A percentile compares a stretch with the other conserved stretches of the same genome.
Conservation (phyloP, 148 eudicot species). For the Gaultheria prostrata region DNA sequence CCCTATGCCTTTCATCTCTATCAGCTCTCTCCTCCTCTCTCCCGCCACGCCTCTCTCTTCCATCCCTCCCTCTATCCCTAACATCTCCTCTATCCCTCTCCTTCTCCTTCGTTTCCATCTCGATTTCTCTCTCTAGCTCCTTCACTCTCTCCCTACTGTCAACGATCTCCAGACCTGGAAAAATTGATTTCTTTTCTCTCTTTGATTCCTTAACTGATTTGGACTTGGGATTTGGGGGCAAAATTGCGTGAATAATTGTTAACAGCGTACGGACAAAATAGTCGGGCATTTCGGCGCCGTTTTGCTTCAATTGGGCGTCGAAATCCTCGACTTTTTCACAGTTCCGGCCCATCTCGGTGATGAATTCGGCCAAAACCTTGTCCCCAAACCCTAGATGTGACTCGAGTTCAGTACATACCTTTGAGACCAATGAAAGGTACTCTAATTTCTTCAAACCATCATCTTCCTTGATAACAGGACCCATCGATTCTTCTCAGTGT, state of each 20-base stretch:
- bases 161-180: slow-evolving; percentile 48
- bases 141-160: slow-evolving; percentile 57
- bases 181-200: slow-evolving; percentile 26
- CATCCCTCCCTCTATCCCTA: slow-evolving; percentile 20
- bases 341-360: slow-evolving; percentile 53
- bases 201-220: slow-evolving; percentile 23
- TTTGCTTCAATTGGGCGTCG: slow-evolving; percentile 53
- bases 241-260: slow-evolving; percentile 77
- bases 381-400: slow-evolving; percentile 67
- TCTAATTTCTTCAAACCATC: slow-evolving; percentile 52
- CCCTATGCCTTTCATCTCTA: slow-evolving; percentile 11
- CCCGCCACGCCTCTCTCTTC: slow-evolving; percentile 24
- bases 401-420: slow-evolving; percentile 81
- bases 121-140: slow-evolving; percentile 48
- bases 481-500: slow-evolving; percentile 18
- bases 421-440: slow-evolving; percentile 68
- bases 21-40: slow-evolving; percentile 16
- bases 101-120: slow-evolving; percentile 26
- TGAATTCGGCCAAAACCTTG: slow-evolving; percentile 74
- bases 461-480: slow-evolving; percentile 20
- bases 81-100: background rate
- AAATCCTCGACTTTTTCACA: slow-evolving; percentile 63
- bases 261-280: slow-evolving; percentile 70
- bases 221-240: slow-evolving; percentile 58
- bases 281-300: slow-evolving; percentile 85